Conservation (phyloP, 2,329 filamentous ascomycete genomes). For the Dichotomopilus funicola region DNA sequence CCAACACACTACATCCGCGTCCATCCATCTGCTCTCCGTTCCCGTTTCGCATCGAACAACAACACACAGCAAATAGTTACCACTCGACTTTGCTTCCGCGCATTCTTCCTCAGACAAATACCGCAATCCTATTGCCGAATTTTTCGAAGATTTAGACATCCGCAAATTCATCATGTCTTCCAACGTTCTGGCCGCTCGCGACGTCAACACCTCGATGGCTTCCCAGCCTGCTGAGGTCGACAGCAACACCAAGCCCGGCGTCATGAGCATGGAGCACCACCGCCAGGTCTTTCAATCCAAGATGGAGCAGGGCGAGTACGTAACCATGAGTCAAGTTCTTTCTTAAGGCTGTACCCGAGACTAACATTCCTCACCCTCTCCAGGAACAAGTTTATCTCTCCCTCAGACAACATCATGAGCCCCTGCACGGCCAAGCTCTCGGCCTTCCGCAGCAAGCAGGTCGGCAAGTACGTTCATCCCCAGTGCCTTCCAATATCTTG, state of each 20-base stretch:
- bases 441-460: constrained; percentile 73
- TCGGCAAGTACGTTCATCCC: constrained; percentile 58
- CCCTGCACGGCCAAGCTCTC: constrained; percentile 78
- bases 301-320: constrained; percentile 61
- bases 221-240: constrained; percentile 43
- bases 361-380: neutral
- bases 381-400: constrained; percentile 58
- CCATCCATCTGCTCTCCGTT: too few relatives aligned
- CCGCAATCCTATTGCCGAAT: neutral
- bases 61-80: neutral
- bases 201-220: constrained; percentile 53
- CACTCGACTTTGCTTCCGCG: too few relatives aligned
- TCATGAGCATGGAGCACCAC: constrained; percentile 70
- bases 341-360: neutral
- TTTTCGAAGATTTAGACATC: neutral
- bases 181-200: constrained; percentile 58
- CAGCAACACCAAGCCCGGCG: constrained; percentile 47
- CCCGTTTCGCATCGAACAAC: neutral
- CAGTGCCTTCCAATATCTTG: neutral
- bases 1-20: neutral
- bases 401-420: constrained; percentile 84
- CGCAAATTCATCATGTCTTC: constrained; percentile 37
- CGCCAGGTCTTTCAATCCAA: constrained; percentile 68
- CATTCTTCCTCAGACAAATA: neutral
- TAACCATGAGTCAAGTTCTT: constrained; percentile 13